Percentiles rank a stretch among this genome's conserved stretches.
Conservation (phyloP, 2,329 filamentous ascomycete species). For the Fonsecaea multimorphosa region DNA sequence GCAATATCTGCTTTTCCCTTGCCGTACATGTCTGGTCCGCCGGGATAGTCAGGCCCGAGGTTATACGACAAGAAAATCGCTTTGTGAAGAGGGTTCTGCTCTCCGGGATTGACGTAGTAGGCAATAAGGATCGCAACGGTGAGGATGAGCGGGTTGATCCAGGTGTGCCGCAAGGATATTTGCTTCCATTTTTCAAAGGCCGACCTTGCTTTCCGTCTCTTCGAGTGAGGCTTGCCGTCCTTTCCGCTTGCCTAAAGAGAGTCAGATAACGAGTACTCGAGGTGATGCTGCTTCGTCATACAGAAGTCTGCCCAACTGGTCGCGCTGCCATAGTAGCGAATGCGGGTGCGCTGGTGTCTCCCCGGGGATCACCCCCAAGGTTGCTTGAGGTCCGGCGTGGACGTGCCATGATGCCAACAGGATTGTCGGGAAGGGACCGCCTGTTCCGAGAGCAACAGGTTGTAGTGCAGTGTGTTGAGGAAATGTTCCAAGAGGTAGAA, state of each 20-base stretch:
- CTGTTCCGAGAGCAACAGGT: slow-evolving; percentile 7
- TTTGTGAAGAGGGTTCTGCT: slow-evolving; percentile 73
- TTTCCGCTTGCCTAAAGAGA: slow-evolving; percentile 32
- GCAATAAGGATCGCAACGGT: slow-evolving; percentile 64
- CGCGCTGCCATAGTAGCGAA: slow-evolving; percentile 53
- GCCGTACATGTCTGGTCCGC: slow-evolving; percentile 69
- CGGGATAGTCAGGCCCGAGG: slow-evolving; percentile 59
- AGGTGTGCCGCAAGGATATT: slow-evolving; percentile 54
- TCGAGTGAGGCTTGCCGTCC: slow-evolving; percentile 46
- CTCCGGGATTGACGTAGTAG: slow-evolving; percentile 73
- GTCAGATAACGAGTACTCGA: slow-evolving; percentile 5
- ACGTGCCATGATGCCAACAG: slow-evolving; percentile 36
- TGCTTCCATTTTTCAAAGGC: slow-evolving; percentile 51
- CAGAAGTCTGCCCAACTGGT: slow-evolving; percentile 41
- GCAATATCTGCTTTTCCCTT: slow-evolving; percentile 80
- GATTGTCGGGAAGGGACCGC: neutral
- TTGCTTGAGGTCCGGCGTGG: slow-evolving; percentile 52
- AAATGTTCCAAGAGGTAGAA: neutral
- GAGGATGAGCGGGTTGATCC: slow-evolving; percentile 70
- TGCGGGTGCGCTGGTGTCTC: slow-evolving; percentile 54
- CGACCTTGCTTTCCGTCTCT: slow-evolving; percentile 53
- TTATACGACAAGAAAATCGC: slow-evolving; percentile 87
- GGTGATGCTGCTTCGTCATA: slow-evolving; percentile 17
- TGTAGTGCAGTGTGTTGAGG: neutral
- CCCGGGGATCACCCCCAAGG: slow-evolving; percentile 55